Evolutionary conservation across 164 flowering plant genomes (phyloP), one percentile per base, ranked within the genome.

Genomic region (Amborella trichopoda): DNA sequence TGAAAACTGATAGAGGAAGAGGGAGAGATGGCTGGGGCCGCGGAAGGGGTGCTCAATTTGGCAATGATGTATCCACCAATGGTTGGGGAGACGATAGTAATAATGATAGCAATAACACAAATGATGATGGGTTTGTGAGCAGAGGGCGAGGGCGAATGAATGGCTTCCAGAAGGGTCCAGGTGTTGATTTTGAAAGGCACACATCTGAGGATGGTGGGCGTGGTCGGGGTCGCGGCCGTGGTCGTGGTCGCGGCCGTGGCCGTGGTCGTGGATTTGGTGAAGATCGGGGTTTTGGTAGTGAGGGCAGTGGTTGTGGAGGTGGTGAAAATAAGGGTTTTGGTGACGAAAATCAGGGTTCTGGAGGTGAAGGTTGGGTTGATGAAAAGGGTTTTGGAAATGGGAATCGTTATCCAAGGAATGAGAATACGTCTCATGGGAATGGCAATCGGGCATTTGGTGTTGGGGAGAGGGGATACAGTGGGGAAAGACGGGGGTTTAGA

Each of bases 21-120:
- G 68, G 64, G 30, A 44, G 65, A 52, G 52, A 55, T 14, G 55
- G 58, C 6, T 23, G 59, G 0, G 53, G 59, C 28, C 50, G 51
- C 6, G 68, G 62, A 22, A 17, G 6, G 10, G 46, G 53, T 48
- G 54, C 50, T 11, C 22, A 39, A 13, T 53, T 54, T 42, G 54
- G 53, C 16, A 39, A 30, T 25, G 61, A 36, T 16, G 57, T 16
- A 16, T 10, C 41, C 20, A 22, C 21, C 8, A 38, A 1, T 16
- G 41, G 41, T n/a, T 19, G 41, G 21, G 9, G 41, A 22, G 41
- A 38, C 21, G 20, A 2, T 30, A 30, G n/a, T n/a, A n/a, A n/a
- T n/a, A n/a, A n/a, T n/a, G n/a, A n/a, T n/a, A n/a, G n/a, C n/a
- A n/a, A n/a, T n/a, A n/a, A n/a, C n/a, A n/a, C n/a, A n/a, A n/a